phyloP scores from a whole-genome alignment of 176 grass and related monocot species.

The Rhynchospora breviuscula region DNA sequence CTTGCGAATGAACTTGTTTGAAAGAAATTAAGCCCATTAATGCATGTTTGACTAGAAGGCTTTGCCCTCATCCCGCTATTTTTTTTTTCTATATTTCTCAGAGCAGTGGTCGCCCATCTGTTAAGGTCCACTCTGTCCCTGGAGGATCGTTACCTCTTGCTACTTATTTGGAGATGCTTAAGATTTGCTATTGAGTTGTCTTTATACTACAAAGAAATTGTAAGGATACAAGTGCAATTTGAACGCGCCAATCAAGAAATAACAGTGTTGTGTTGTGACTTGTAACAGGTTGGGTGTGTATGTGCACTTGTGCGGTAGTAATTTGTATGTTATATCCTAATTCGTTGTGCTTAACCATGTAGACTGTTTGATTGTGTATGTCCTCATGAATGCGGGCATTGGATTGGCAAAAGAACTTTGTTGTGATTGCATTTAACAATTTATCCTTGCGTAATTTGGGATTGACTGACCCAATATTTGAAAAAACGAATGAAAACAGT shows the following conservation, averaged over 20 bases:
- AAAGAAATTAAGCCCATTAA: background rate
- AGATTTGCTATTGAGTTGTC: background rate
- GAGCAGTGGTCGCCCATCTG: constrained; percentile 41
- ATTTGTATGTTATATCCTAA: background rate
- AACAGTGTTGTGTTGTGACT: background rate
- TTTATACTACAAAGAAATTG: too few species aligned
- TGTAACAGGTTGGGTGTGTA: background rate
- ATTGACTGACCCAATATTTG: too few species aligned
- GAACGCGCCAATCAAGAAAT: background rate
- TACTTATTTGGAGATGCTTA: constrained; percentile 59
- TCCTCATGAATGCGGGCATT: background rate
- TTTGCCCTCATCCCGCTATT: background rate
- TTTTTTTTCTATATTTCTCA: background rate
- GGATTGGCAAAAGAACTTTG: background rate
- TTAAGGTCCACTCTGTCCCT: constrained; percentile 56
- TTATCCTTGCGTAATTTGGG: too few species aligned
- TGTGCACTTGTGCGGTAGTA: too few species aligned
- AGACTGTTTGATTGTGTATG: background rate
- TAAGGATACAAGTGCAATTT: background rate
- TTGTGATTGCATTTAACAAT: background rate
- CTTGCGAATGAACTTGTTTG: background rate
- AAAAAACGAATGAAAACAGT: too few species aligned
- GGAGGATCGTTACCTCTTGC: constrained; percentile 69
- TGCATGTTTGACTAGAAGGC: background rate
- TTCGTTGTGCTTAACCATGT: background rate